phyloP scores from a whole-genome alignment of 164 flowering plant genomes.

The Nymphaea thermarum region DNA sequence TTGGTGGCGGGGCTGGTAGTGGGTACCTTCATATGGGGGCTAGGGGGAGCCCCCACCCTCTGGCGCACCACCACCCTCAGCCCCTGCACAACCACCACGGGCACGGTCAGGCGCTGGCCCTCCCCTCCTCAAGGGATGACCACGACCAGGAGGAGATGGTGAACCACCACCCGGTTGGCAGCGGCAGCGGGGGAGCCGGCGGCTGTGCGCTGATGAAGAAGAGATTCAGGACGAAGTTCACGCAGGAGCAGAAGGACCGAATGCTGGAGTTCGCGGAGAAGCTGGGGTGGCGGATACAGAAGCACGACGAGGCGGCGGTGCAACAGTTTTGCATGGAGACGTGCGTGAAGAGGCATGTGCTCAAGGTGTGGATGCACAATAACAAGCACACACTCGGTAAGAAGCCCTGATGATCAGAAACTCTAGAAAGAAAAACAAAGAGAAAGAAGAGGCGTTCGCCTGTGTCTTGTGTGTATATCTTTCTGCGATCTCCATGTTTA shows the following conservation, averaged over 20 bases:
- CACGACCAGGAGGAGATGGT: constrained; percentile 33
- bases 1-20: background rate
- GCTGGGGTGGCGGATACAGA: constrained; percentile 69
- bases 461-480: background rate
- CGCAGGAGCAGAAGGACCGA: constrained; percentile 61
- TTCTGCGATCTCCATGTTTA: background rate
- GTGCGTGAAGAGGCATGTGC: constrained; percentile 41
- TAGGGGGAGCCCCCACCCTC: background rate
- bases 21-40: constrained; percentile 33
- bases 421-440: background rate
- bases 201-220: constrained; percentile 17
- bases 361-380: constrained; percentile 90
- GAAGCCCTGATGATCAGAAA: constrained; percentile 16
- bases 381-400: constrained; percentile 75
- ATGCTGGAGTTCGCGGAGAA: constrained; percentile 62
- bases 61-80: background rate
- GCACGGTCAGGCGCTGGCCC: constrained; percentile 22
- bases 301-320: constrained; percentile 56
- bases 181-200: constrained; percentile 15
- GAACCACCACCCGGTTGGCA: constrained; percentile 45
- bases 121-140: constrained; percentile 28
- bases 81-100: constrained; percentile 5
- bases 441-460: background rate
- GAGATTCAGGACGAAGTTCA: constrained; percentile 57
- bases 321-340: constrained; percentile 50